Percentiles rank a stretch among this genome's conserved stretches.
phyloP scores from a whole-genome alignment of 2,329 filamentous ascomycete species.

The Ceratocystis huliohia region DNA sequence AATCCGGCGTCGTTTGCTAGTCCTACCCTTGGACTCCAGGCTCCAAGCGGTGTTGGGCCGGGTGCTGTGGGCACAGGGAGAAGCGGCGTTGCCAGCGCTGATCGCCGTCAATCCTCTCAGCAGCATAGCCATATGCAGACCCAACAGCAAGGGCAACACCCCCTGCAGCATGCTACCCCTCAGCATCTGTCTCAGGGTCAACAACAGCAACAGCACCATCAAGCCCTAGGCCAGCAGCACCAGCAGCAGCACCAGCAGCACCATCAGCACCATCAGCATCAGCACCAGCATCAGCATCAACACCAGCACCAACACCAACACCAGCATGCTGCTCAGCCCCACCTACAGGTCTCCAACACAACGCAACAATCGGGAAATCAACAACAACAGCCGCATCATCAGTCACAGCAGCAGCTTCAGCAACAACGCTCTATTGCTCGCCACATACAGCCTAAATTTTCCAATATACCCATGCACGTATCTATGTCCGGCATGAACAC shows the following conservation, averaged over 20 bases:
- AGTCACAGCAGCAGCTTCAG: slow-evolving; percentile 21
- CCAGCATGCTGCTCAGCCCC: not conserved
- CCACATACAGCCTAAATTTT: slow-evolving; percentile 3
- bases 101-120: slow-evolving; percentile 36
- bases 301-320: slow-evolving; percentile 4
- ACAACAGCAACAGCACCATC: slow-evolving; percentile 6
- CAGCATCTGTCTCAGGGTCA: slow-evolving; percentile 15
- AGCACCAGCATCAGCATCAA: not conserved
- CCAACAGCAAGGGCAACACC: slow-evolving; percentile 24
- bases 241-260: not conserved
- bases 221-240: not conserved
- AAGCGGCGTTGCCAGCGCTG: slow-evolving; percentile 33
- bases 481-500: slow-evolving; percentile 1
- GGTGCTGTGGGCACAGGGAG: slow-evolving; percentile 50
- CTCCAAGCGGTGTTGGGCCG: slow-evolving; percentile 53
- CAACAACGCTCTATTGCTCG: not conserved
- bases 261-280: not conserved
- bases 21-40: slow-evolving; percentile 57
- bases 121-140: slow-evolving; percentile 31
- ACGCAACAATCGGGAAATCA: slow-evolving; percentile 29
- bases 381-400: slow-evolving; percentile 23
- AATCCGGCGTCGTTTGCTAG: slow-evolving; percentile 92
- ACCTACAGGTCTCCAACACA: not conserved
- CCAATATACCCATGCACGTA: slow-evolving; percentile 2
- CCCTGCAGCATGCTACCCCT: slow-evolving; percentile 23